phyloP scores from a whole-genome alignment of 805 yeast species.

The Pichia nanzhaoensis region DNA sequence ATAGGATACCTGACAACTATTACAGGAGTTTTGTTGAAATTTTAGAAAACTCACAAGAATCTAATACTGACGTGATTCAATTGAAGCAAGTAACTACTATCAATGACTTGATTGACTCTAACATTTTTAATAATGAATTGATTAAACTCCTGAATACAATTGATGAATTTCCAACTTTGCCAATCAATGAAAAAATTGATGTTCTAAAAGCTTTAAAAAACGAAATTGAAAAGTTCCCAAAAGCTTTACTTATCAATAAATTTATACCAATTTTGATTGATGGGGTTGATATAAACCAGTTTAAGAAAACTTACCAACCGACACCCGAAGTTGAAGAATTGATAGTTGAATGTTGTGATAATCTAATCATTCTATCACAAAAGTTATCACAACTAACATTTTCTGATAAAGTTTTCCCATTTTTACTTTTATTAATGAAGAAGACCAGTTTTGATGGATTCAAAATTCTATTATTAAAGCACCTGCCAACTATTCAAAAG shows the following conservation, averaged over 20 bases:
- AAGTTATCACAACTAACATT: constrained; percentile 72
- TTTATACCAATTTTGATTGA: constrained; percentile 64
- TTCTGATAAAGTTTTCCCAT: constrained; percentile 57
- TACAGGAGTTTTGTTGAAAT: constrained; percentile 44
- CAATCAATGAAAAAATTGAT: constrained; percentile 55
- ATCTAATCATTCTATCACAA: constrained; percentile 57
- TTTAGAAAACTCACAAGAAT: constrained; percentile 39
- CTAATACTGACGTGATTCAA: constrained; percentile 27
- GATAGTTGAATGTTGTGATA: constrained; percentile 42
- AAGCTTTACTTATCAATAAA: constrained; percentile 53
- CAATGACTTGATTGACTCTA: constrained; percentile 62
- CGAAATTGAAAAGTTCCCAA: constrained; percentile 53
- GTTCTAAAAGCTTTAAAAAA: constrained; percentile 61
- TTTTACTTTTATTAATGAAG: constrained; percentile 26
- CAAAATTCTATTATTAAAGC: constrained; percentile 27
- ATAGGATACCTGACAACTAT: constrained; percentile 54
- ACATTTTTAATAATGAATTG: constrained; percentile 75
- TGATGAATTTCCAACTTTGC: constrained; percentile 76
- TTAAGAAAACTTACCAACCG: constrained; percentile 12
- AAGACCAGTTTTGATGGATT: constrained; percentile 25
- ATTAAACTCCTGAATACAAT: constrained; percentile 73
- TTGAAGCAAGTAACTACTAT: constrained; percentile 35
- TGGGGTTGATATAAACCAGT: constrained; percentile 27
- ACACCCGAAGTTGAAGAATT: constrained; percentile 29
- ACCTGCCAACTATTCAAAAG: constrained; percentile 22